Base-by-base conservation (phyloP, 805 yeast genomes). In the Ogataea neopini region DNA sequence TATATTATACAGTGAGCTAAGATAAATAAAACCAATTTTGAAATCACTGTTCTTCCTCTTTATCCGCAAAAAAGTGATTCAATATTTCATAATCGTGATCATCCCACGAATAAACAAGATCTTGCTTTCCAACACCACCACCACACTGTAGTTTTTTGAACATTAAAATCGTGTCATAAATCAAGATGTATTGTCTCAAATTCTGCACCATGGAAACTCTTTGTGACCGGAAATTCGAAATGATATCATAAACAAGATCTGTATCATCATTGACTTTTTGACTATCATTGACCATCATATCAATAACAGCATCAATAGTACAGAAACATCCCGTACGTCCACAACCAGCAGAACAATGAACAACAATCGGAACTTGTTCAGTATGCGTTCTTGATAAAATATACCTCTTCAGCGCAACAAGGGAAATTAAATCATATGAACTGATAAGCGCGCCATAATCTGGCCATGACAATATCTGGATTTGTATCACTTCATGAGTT, bases 271-370 rank as follows among this genome's bases (percentile, higher is more conserved):
- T 47, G 29, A 29, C 44, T 15, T 49, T 53, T 22, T 44, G 33
- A 2, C 48, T 30, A 2, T 50, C 40, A 14, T 47, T 40, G 22
- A 42, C n/a, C 28, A 68, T 53, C 43, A 72, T 50, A 41, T 83
- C 77, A 29, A 80, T 66, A 18, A 75, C 71, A 0, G 84, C 74
- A 59, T 88, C 95, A 18, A 86, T 68, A 1, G 89, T 80, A 51
- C 90, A 81, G 61, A 84, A 85, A 1, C 96, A 87, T 2, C 99
- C 99, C 0, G 98, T 89, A 48, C 99, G 73, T 15, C 99, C 99
- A 61, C 96, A 90, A 0, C 99, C 99, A 1, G 98, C 98, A 6
- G 96, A 88, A 62, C 99, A 92, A 67, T 92, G 98, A 20, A 86
- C 87, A 39, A 89, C 62, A 5, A 83, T 75, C 17, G 94, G 92